phyloP scores from a whole-genome alignment of 495 filamentous ascomycete genomes.

The Neurospora discreta region DNA sequence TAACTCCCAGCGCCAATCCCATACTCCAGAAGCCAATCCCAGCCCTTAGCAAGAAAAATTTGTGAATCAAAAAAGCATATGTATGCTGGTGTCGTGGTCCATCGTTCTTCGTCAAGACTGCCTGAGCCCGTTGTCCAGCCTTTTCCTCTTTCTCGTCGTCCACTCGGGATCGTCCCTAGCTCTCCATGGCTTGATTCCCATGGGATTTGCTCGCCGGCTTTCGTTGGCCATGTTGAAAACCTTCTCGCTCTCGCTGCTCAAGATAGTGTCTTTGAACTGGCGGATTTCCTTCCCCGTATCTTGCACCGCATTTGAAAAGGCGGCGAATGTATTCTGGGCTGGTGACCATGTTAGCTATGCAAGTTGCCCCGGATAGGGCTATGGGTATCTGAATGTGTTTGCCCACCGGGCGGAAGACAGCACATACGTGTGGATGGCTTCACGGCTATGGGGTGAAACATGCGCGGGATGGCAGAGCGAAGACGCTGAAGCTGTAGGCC shows the following conservation, averaged over 20 bases:
- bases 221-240: constrained; percentile 29
- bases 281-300: constrained; percentile 30
- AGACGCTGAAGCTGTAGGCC: constrained; percentile 27
- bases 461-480: constrained; percentile 33
- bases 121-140: not conserved
- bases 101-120: not conserved
- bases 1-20: not conserved
- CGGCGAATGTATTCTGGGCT: constrained; percentile 30
- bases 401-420: not conserved
- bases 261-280: constrained; percentile 29
- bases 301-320: constrained; percentile 27
- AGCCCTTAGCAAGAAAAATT: not conserved
- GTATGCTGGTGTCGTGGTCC: not conserved
- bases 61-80: not conserved
- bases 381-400: not conserved
- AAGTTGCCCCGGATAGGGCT: not conserved
- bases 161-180: constrained; percentile 39
- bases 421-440: constrained; percentile 28
- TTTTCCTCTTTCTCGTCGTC: constrained; percentile 12
- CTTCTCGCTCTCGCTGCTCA: constrained; percentile 27
- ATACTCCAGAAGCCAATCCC: not conserved
- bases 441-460: constrained; percentile 31
- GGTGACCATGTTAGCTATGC: constrained; percentile 6
- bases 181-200: constrained; percentile 40
- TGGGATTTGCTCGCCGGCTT: constrained; percentile 34